Base-by-base conservation (phyloP, 495 filamentous ascomycete species). In the Chaetomidium leptoderma region DNA sequence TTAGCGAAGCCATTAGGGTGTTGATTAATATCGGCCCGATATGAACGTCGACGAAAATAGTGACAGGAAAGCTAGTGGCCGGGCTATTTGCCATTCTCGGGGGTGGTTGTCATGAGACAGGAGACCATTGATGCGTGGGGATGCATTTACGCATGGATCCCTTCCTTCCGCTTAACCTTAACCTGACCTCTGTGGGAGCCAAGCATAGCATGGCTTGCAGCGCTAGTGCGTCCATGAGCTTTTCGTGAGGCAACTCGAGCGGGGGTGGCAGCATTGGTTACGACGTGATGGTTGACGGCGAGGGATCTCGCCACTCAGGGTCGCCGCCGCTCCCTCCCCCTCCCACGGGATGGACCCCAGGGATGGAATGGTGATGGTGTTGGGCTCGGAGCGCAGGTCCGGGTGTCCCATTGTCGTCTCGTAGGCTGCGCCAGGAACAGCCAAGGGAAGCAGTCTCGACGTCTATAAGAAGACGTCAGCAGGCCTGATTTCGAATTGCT, bases 191-290 rank as follows among this genome's bases (percentile, higher is more conserved):
- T 35, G n/a, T 13, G 14, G 14, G 1, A 26, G 13, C 9, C 27
- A 2, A 13, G 17, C 10, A 53, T 32, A 21, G n/a, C 49, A 17
- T 42, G 27, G 35, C 9, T 37, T 16, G 17, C 24, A 40, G 7
- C 24, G 27, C 21, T 16, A 24, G 17, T 21, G 30, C n/a, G 10
- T 13, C n/a, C 16, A 32, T 11, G n/a, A n/a, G 13, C 9, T 10
- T 10, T 48, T 50, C 47, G 30, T 14, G 47, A 30, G 19, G 29
- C 19, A 19, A 4, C 9, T 24, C 0, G 27, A 24, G 57, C 50
- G 33, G 57, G 49, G 50, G 23, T 55, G 33, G 50, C 33, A 49
- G 42, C 39, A 47, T 60, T 44, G 57, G 30, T 19, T 60, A 30
- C 46, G 49, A 54, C 47, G 37, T 59, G 49, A 42, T 53, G 45